A percentile compares a stretch with the other conserved stretches of the same genome.
phyloP scores from a whole-genome alignment of 192 early-diverging fungal species.

The Backusella luteola region DNA sequence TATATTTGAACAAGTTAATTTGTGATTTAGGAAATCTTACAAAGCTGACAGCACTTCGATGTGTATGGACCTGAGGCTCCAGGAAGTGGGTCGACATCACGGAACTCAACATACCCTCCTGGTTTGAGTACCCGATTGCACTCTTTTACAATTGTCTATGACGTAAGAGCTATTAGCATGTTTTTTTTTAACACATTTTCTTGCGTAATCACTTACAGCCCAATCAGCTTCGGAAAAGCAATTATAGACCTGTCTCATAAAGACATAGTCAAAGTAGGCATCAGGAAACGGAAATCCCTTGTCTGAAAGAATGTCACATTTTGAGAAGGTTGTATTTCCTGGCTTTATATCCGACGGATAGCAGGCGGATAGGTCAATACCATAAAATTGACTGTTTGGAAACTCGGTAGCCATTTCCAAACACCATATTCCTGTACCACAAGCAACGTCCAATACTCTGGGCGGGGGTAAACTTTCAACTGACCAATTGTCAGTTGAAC shows the following conservation, averaged over 20 bases:
- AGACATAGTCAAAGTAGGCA: constrained; percentile 26
- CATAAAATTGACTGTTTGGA: constrained; percentile 27
- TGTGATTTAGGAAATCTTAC: background rate
- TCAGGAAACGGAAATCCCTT: constrained; percentile 12
- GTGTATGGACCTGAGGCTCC: constrained; percentile 15
- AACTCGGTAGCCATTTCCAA: constrained; percentile 41
- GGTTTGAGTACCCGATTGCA: constrained; percentile 34
- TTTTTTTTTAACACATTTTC: background rate
- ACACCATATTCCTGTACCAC: constrained; percentile 19
- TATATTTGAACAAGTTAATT: background rate
- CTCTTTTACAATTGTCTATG: constrained; percentile 19
- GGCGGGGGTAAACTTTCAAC: constrained; percentile 9
- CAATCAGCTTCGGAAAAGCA: constrained; percentile 21
- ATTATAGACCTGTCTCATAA: constrained; percentile 23
- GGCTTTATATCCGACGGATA: constrained; percentile 31
- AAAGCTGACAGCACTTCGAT: background rate
- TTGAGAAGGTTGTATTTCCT: constrained; percentile 10
- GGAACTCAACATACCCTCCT: constrained; percentile 40
- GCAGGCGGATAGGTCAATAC: constrained; percentile 33
- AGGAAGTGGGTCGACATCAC: constrained; percentile 27
- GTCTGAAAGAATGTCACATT: constrained; percentile 11
- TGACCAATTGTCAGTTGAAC: background rate
- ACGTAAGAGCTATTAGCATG: background rate
- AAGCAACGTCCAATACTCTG: background rate
- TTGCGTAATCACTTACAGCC: constrained; percentile 10